Conservation (phyloP, 2,329 filamentous ascomycete species). For the Sporothrix pseudoabietina region DNA sequence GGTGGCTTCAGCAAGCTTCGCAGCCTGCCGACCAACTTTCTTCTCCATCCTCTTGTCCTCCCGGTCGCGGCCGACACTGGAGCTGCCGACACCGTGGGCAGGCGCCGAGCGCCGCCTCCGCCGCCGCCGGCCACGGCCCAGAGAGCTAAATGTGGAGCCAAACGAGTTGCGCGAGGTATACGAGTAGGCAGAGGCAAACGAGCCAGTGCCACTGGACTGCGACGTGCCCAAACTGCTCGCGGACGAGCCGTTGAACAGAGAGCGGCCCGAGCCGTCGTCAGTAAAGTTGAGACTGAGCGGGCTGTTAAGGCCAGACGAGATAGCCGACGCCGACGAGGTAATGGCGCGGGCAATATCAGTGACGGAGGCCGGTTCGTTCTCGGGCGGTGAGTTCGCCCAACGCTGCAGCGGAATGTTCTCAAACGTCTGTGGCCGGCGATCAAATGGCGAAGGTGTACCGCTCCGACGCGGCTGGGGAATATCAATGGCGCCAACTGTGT, state of each 20-base stretch:
- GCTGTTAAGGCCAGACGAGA: slow-evolving; percentile 59
- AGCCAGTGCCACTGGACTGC: slow-evolving; percentile 57
- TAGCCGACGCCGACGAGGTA: slow-evolving; percentile 52
- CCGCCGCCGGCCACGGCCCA: slow-evolving; percentile 52
- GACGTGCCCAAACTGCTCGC: slow-evolving; percentile 63
- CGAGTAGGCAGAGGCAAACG: slow-evolving; percentile 62
- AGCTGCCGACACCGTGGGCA: slow-evolving; percentile 25
- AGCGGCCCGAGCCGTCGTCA: slow-evolving; percentile 62
- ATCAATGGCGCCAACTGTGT: slow-evolving; percentile 60
- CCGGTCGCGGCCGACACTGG: background rate
- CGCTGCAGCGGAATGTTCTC: slow-evolving; percentile 59
- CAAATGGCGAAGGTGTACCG: slow-evolving; percentile 53
- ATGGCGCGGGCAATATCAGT: slow-evolving; percentile 61
- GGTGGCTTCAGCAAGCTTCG: slow-evolving; percentile 37
- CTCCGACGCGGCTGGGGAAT: slow-evolving; percentile 62
- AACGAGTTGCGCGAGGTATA: slow-evolving; percentile 60
- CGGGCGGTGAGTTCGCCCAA: slow-evolving; percentile 61
- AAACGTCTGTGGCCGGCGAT: slow-evolving; percentile 36
- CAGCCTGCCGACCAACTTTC: background rate
- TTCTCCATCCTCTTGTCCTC: background rate
- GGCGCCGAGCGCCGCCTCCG: slow-evolving; percentile 52
- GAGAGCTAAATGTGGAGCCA: slow-evolving; percentile 54
- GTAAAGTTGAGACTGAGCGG: slow-evolving; percentile 60
- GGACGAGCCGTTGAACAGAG: slow-evolving; percentile 61
- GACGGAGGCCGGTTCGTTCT: slow-evolving; percentile 63